Evolutionary conservation across 2,329 filamentous ascomycete species (phyloP).

Genomic region (Celoporthe dispersa): DNA sequence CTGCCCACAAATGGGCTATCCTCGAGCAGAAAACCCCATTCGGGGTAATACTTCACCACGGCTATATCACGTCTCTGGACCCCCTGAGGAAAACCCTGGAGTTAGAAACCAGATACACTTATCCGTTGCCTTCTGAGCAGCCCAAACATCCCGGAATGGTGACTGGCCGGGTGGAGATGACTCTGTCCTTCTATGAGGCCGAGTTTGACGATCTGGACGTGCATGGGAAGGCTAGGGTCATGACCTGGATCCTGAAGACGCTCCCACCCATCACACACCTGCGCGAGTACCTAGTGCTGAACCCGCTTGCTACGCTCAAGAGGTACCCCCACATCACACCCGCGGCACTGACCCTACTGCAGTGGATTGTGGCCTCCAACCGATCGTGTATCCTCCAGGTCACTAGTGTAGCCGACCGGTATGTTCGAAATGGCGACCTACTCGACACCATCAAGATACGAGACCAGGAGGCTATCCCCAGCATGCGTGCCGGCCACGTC

Average conservation of each 20-base stretch:
- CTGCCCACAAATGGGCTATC: slow-evolving; percentile 19
- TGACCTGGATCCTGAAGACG: slow-evolving; percentile 57
- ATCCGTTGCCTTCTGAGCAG: background rate
- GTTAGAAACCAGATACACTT: background rate
- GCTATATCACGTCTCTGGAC: slow-evolving; percentile 15
- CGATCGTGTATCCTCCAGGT: slow-evolving; percentile 84
- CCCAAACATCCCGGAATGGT: background rate
- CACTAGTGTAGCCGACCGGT: slow-evolving; percentile 15
- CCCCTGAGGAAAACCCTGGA: background rate
- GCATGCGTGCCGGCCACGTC: slow-evolving; percentile 65
- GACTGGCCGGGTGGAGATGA: slow-evolving; percentile 7
- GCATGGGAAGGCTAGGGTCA: slow-evolving; percentile 52
- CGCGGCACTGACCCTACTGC: slow-evolving; percentile 69
- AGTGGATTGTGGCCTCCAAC: slow-evolving; percentile 92
- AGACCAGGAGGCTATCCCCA: slow-evolving; percentile 59
- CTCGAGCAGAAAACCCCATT: background rate
- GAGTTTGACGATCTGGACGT: slow-evolving; percentile 61
- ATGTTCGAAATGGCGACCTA: slow-evolving; percentile 44
- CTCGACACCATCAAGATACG: slow-evolving; percentile 35
- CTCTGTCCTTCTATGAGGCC: slow-evolving; percentile 50
- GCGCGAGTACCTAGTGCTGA: slow-evolving; percentile 49
- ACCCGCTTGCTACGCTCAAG: slow-evolving; percentile 46
- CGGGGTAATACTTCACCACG: slow-evolving; percentile 7
- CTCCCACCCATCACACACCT: slow-evolving; percentile 67
- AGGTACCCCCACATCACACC: slow-evolving; percentile 62